Base-by-base conservation (phyloP, 2,329 filamentous ascomycete genomes). In the Neopestalotiopsis clavispora region DNA sequence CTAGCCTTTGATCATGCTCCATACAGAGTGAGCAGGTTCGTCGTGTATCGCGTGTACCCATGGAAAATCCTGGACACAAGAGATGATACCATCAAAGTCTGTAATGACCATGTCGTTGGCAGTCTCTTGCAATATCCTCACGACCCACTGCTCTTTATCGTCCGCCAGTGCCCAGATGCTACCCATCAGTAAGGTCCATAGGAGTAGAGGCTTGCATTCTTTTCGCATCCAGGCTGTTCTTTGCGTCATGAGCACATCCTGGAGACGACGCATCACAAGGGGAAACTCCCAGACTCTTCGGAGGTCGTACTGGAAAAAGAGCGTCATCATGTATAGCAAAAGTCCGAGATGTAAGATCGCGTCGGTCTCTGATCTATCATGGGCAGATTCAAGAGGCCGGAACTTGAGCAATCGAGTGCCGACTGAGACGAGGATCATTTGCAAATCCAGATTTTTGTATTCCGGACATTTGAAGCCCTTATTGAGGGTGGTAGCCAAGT, bases 141-240 rank as follows among this genome's bases (percentile, higher is more conserved):
- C 23, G 14, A 58, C 6, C 64, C 64, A 66, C 4, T 14, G 23
- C 1, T 49, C 64, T 17, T 58, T 30, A 2, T 10, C 23, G 9
- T 23, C 49, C 3, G 30, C 45, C 28, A 57, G 6, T 6, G 52
- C 17, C 64, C 64, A 66, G 20, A 66, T 66, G 30, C 45, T 42
- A n/a, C 64, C 64, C 30, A 66, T 66, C 6, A 66, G 34, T 14
- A 38, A 30, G 6, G 32, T 23, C 64, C 64, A 66, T 9, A 66
- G 64, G 4, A 57, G 12, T 17, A 66, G 28, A 6, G 13, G n/a
- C n/a, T 66, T 34, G 49, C 52, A 14, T 4, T 56, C 7, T 13
- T 30, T 28, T 14, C 23, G 23, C 23, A 28, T 52, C 20, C 5
- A 38, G 34, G 10, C 20, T 28, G 40, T 17, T 23, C 38, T 10